Percentiles rank a stretch among this genome's conserved stretches.
Evolutionary conservation across 2,329 filamentous ascomycete species (phyloP).

Genomic region (Neoascochyta sp.): DNA sequence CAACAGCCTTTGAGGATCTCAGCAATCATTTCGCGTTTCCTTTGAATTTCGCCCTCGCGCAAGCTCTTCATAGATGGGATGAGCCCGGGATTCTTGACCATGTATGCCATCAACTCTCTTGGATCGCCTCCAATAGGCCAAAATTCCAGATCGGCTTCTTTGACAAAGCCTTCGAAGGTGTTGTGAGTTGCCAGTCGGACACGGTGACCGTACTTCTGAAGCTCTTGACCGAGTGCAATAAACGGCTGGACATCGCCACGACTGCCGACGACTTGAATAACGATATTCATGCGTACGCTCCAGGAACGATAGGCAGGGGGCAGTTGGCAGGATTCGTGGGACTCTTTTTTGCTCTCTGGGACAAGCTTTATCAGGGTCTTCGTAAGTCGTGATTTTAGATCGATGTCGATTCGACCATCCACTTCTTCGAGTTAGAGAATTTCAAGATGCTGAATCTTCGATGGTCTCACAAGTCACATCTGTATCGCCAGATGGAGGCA

Average conservation of each 20-base stretch:
- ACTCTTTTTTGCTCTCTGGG: conserved; percentile 9
- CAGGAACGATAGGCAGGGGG: conserved; percentile 4
- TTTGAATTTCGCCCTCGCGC: conserved; percentile 29
- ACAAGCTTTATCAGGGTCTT: conserved; percentile 18
- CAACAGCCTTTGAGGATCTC: conserved; percentile 33
- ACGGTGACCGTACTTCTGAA: conserved; percentile 35
- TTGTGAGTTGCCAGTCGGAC: conserved; percentile 24
- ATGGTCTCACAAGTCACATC: conserved; percentile 7
- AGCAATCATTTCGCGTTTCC: conserved; percentile 24
- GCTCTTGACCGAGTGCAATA: conserved; percentile 51
- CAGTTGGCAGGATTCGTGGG: conserved; percentile 5
- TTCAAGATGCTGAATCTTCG: background rate
- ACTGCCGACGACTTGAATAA: conserved; percentile 54
- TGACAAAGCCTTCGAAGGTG: conserved; percentile 11
- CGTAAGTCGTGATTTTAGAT: conserved; percentile 20
- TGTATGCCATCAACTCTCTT: conserved; percentile 47
- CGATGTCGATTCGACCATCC: conserved; percentile 27
- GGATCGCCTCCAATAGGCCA: conserved; percentile 32
- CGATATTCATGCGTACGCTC: conserved; percentile 44
- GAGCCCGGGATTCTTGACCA: conserved; percentile 48
- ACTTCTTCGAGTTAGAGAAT: conserved; percentile 8
- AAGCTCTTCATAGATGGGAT: conserved; percentile 26
- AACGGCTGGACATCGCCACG: conserved; percentile 59
- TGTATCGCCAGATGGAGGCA: conserved; percentile 11
- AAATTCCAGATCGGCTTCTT: conserved; percentile 33